Base-by-base conservation (phyloP, 768 basidiomycete genomes). In the Boletus reticuloceps region DNA sequence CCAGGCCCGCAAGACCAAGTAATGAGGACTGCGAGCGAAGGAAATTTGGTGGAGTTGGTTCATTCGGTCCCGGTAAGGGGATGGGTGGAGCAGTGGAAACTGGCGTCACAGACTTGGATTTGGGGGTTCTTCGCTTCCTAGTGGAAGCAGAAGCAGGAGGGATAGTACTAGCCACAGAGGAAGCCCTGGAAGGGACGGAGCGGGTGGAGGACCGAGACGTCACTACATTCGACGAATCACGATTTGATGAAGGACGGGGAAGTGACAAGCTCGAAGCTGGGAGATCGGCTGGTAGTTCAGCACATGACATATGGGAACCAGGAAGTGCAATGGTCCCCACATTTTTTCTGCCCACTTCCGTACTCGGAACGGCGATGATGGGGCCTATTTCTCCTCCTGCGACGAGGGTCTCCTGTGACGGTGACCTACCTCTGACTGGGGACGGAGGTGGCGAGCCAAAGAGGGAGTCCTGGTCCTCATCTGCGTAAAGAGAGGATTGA, bases 251-350 rank as follows among this genome's bases (percentile, higher is more conserved):
- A 22, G 50, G 50, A 44, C 37, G 48, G 17, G 57, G 25, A 48
- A 45, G 42, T 40, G 65, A 54, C 74, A 78, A 75, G 72, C 80
- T 79, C 76, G 79, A 80, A 78, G 83, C 88, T 89, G 86, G 73
- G 83, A 85, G 84, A 78, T 83, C 75, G 78, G 86, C 80, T 75
- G 88, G 81, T 76, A 85, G 80, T 91, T 91, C 87, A 91, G 88
- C 88, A 88, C 77, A 79, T 73, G 77, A 72, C 70, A 71, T 79
- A 78, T 88, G 89, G 89, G 88, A 89, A 83, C 89, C 90, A 91
- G 88, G 88, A 89, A 91, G 90, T 91, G 90, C 90, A 91, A 91
- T 91, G 88, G 89, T 87, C 89, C 89, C 89, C 89, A 92, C 90
- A 82, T 92, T 91, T 71, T 62, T 64, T 56, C 53, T 56, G 56